Evolutionary conservation across 768 basidiomycete genomes (phyloP), one percentile per base, ranked within the genome.

Genomic region (Boletus subcaerulescens): DNA sequence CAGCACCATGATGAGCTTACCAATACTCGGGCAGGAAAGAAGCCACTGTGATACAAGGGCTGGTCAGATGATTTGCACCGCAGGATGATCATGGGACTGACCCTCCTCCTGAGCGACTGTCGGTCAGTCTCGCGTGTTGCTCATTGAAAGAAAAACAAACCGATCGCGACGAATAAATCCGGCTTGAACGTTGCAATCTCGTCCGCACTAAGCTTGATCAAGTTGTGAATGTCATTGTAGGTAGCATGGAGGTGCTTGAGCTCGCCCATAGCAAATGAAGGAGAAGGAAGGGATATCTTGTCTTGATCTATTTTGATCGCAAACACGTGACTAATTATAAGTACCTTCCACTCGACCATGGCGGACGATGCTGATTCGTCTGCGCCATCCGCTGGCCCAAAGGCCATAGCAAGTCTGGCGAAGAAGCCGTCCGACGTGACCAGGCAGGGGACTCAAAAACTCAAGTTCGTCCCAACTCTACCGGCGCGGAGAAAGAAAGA

Each of bases 11-110:
- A 47, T 9, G 41, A 47, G 61, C 68, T 58, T 61, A 86, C 88
- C 82, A 96, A 80, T 42, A 97, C 89, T 43, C 95, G 87, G 20
- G 95, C 95, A 47, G 95, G 95, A 74, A 98, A 94, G 76, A 96
- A 98, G 29, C 96, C 95, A 42, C 93, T 92, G 70, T 48, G 54
- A 46, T 46, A 50, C 51, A 49, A 61, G 60, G 58, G 52, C 40
- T 39, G 33, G 26, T 65, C 48, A 57, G 45, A 48, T 45, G 45
- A 56, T 52, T 52, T 54, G 47, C n/a, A 58, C 24, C 22, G 53
- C 52, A 64, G 41, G 29, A 58, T 24, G 53, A 53, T 24, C 52
- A 49, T 13, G 38, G 45, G 26, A 83, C 87, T 77, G 59, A 91
- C 91, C 90, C 89, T 80, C 91, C 89, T 61, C 89, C 87, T 91